Base-by-base conservation (phyloP, 2,329 filamentous ascomycete species). In the Fusarium subtropicale region DNA sequence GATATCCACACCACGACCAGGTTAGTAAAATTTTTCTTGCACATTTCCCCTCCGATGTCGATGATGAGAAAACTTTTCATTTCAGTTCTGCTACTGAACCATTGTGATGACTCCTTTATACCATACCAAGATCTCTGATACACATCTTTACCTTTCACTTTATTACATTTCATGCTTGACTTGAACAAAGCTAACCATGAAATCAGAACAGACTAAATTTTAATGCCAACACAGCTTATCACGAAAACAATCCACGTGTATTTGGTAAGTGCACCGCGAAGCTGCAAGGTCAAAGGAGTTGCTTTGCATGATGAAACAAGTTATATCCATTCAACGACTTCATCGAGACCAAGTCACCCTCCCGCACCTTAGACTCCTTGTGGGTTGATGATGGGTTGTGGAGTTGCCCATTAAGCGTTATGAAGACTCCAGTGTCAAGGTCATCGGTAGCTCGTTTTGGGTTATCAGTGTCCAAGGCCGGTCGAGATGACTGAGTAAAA, bases 1-100 rank as follows among this genome's bases (percentile, higher is more conserved):
- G 10, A 45, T n/a, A 18, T 12, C 15, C 24, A 33, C 15, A 45
- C 4, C 28, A 33, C 6, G 6, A 20, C 18, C 20, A 70, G 69
- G 73, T 75, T 53, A 46, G 58, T 57, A 28, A 26, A 11, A 7
- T 12, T 63, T 31, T n/a, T 10, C 38, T 34, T 22, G 22, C 20
- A 18, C 16, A 42, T 4, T 24, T 24, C 22, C 16, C 28, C 12
- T 36, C 36, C 26, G 9, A 50, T 55, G 80, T 84, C 78, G 76
- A 84, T 91, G 89, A 91, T 91, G 89, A 91, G 82, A 88, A 83
- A 81, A 74, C 69, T 80, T 81, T 82, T 83, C 79, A 83, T 85
- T 85, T 85, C 89, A 91, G 89, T 91, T 91, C 89, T 91, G 89
- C 89, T 91, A 86, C 89, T 91, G 89, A 91, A 87, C 74, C 76